phyloP scores from a whole-genome alignment of 768 basidiomycete genomes.

The Kwoniella newhampshirensis region DNA sequence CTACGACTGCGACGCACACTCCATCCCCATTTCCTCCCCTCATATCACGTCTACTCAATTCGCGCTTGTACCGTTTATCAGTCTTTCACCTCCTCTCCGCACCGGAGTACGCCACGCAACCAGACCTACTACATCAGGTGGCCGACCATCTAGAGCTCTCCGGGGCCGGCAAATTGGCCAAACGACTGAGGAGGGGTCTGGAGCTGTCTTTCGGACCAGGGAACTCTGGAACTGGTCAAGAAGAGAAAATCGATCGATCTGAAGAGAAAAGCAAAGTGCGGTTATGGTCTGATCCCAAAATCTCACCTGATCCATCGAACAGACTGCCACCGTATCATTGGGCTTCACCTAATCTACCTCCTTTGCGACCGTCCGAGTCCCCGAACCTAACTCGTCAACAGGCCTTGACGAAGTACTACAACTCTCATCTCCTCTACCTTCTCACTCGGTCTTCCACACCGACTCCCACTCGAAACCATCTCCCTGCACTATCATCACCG shows the following conservation, averaged over 20 bases:
- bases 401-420: slow-evolving; percentile 21
- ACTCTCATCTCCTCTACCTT: slow-evolving; percentile 21
- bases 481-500: neutral
- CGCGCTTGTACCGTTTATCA: slow-evolving; percentile 30
- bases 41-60: slow-evolving; percentile 26
- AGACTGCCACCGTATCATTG: slow-evolving; percentile 20
- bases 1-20: neutral
- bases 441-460: slow-evolving; percentile 23
- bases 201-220: slow-evolving; percentile 10
- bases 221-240: neutral
- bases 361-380: neutral
- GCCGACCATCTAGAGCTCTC: slow-evolving; percentile 18
- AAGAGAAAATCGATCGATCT: neutral
- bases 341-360: slow-evolving; percentile 9
- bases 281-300: slow-evolving; percentile 11
- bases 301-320: neutral
- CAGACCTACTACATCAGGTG: slow-evolving; percentile 15
- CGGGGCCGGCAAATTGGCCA: slow-evolving; percentile 38
- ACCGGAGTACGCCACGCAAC: slow-evolving; percentile 29
- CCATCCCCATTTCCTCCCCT: slow-evolving; percentile 17
- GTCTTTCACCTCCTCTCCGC: slow-evolving; percentile 32
- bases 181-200: slow-evolving; percentile 19
- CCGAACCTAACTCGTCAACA: neutral
- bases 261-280: neutral
- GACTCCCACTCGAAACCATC: slow-evolving; percentile 47